Base-by-base conservation (phyloP, 2,329 filamentous ascomycete species). In the Aspergillus candidus region DNA sequence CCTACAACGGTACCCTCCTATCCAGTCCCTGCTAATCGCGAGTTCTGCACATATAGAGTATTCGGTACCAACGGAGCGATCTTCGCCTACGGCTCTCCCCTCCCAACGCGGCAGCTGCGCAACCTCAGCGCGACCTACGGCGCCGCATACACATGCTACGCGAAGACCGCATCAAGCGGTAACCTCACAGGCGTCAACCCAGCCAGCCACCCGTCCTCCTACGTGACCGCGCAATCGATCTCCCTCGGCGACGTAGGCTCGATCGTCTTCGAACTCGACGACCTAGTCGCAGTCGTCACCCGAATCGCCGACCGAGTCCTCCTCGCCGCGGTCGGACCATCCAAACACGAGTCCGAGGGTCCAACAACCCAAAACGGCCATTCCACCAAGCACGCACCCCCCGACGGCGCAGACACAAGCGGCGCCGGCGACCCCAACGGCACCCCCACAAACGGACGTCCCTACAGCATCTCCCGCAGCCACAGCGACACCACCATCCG, bases 11-110 rank as follows among this genome's bases (percentile, higher is more conserved):
- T 6, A 17, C 31, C 27, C 18, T 38, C 17, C 47, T 54, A 36
- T 52, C 31, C 18, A 37, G 7, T 15, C n/a, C 15, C 43, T 14
- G 22, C 22, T 27, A 27, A 27, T 27, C 22, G 22, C 22, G 22
- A 27, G 22, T 27, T 3, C 8, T 10, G 8, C 22, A 10, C 15
- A 12, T 40, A 13, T 41, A 70, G 68, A 41, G 66, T 70, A 8
- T 70, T 70, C 51, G 62, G 66, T 36, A 68, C 66, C 14, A 70
- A 70, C 44, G 68, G 68, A 18, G 67, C 68, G 35, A 62, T 70
- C n/a, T 70, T 70, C 46, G 68, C 68, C 32, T 63, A 70, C 47
- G 66, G 63, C 40, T 69, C 67, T 4, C 51, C 64, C 33, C 60
- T 70, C 30, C 51, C 67, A 18, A 59, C 65, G 14, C 65, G 68